Evolutionary conservation across 2,329 filamentous ascomycete species (phyloP).

Genomic region (Rugonectria rugulosa): DNA sequence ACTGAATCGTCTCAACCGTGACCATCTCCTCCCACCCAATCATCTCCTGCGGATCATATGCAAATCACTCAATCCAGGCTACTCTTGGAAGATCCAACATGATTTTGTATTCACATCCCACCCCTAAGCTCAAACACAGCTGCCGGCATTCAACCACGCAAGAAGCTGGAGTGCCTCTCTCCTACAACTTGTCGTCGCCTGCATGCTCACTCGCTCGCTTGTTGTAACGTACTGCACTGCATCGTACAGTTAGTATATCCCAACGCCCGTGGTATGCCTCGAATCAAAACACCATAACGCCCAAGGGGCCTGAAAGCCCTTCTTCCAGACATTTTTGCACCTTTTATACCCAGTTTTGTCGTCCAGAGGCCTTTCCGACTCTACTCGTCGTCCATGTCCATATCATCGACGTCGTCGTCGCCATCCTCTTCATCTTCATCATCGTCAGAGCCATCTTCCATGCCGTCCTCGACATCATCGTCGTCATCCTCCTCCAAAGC

Average conservation of each 20-base stretch:
- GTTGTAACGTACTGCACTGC: constrained; percentile 13
- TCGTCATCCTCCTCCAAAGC: constrained; percentile 44
- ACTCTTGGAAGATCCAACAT: not conserved
- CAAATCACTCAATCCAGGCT: not conserved
- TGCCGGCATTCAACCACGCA: no score
- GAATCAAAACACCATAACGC: constrained; percentile 26
- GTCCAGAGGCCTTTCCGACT: not conserved
- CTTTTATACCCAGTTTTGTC: constrained; percentile 2
- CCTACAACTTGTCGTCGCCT: no score
- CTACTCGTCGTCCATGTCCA: constrained; percentile 43
- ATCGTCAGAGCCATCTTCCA: constrained; percentile 40
- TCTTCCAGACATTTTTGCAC: constrained; percentile 20
- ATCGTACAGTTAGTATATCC: constrained; percentile 22
- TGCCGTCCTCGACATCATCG: constrained; percentile 44
- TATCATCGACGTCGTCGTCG: constrained; percentile 39
- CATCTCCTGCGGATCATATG: not conserved
- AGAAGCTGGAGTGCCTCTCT: no score
- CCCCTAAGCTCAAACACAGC: not conserved
- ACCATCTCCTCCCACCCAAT: constrained; percentile 1
- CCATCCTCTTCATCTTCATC: constrained; percentile 48
- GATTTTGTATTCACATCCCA: not conserved
- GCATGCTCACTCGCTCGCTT: constrained; percentile 1
- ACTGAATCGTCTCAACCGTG: constrained; percentile 4
- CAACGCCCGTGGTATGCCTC: constrained; percentile 26
- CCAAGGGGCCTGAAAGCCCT: constrained; percentile 13